Percentiles rank a stretch among this genome's conserved stretches.
Conservation (phyloP, 495 filamentous ascomycete genomes). For the Penicillium manginii region DNA sequence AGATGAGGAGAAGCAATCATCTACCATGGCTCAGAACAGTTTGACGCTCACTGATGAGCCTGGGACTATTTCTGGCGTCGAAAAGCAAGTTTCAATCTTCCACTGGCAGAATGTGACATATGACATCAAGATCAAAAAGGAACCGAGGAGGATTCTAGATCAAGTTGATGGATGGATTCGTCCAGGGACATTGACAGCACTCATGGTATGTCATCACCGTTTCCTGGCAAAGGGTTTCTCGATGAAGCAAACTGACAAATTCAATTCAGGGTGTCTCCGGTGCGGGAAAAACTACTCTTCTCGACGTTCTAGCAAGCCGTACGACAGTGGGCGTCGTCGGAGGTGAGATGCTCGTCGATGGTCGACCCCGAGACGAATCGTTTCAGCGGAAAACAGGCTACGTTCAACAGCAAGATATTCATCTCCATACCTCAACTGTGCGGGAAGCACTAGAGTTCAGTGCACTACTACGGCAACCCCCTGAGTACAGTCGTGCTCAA, state of each 20-base stretch:
- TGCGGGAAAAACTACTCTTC: constrained; percentile 1
- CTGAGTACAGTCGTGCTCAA: neutral
- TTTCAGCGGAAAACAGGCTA: constrained; percentile 7
- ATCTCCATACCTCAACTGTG: neutral
- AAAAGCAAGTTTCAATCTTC: constrained; percentile 2
- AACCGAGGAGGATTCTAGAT: neutral
- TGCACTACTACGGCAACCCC: constrained; percentile 3
- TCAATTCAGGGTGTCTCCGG: neutral
- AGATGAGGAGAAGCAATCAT: neutral
- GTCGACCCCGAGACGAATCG: neutral
- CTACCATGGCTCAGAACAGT: neutral
- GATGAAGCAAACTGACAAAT: neutral
- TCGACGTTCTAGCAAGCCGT: constrained; percentile 4
- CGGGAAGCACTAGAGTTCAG: constrained; percentile 6
- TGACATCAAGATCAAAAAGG: neutral
- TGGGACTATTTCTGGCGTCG: neutral
- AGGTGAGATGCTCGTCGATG: neutral
- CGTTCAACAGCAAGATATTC: constrained; percentile 2
- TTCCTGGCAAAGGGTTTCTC: neutral
- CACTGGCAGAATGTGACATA: constrained; percentile 2
- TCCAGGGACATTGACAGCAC: neutral
- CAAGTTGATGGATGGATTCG: neutral
- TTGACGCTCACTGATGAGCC: neutral
- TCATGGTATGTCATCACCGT: neutral
- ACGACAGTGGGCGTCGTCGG: neutral